Conservation (phyloP, 306 rosid species). For the Herpetospermum pedunculosum region DNA sequence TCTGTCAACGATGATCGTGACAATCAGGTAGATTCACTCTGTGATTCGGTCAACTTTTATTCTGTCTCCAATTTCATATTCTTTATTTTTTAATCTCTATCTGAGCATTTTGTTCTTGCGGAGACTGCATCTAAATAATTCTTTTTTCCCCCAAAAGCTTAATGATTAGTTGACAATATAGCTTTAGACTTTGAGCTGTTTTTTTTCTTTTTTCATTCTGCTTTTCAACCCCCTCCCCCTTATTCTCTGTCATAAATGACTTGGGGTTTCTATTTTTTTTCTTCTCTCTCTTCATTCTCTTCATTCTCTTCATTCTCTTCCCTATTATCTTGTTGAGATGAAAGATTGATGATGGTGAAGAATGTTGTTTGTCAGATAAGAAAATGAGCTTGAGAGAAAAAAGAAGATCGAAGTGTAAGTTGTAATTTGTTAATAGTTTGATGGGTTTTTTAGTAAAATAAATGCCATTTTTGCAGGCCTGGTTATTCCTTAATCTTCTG, state of each 20-base stretch:
- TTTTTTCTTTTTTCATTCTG: neutral
- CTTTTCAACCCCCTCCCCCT: neutral
- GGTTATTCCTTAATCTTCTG: neutral
- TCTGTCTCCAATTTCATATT: neutral
- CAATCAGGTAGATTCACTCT: slow-evolving; percentile 30
- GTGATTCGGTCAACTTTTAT: neutral
- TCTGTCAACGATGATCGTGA: slow-evolving; percentile 10
- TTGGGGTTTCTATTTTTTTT: neutral
- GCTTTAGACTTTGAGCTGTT: neutral
- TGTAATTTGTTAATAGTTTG: neutral
- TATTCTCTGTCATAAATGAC: neutral
- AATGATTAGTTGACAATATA: neutral
- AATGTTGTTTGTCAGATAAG: neutral
- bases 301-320: neutral
- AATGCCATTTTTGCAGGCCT: neutral
- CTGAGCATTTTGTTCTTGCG: neutral
- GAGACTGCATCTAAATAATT: neutral
- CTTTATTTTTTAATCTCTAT: neutral
- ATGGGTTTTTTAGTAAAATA: neutral
- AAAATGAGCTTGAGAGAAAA: neutral
- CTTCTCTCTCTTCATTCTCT: too few relatives aligned
- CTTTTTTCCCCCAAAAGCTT: neutral
- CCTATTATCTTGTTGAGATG: neutral
- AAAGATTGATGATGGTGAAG: neutral
- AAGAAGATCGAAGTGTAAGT: neutral